These are phyloP conservation scores for Rhizopus arrhizus DNA, from an alignment of 371 early-diverging fungal genomes.

Conservation along the genomic window DNA sequence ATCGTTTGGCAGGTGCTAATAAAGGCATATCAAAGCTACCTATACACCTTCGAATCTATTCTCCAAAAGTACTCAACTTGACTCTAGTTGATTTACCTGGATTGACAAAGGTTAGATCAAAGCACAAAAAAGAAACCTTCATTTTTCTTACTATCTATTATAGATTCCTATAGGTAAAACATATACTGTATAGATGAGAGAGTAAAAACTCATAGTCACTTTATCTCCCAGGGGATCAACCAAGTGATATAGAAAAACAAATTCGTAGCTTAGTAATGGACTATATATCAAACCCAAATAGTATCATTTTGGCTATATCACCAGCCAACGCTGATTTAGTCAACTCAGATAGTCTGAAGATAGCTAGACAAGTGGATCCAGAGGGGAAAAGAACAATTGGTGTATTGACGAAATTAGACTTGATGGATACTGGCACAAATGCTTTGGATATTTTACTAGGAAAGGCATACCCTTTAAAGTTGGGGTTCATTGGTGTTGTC, in stretches of 20 bases:
- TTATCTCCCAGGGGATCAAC: conserved; percentile 75
- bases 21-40: conserved; percentile 84
- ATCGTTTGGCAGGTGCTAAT: conserved; percentile 81
- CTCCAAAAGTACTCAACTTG: conserved; percentile 81
- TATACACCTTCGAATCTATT: conserved; percentile 86
- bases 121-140: background rate
- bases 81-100: conserved; percentile 95
- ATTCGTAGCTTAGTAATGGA: conserved; percentile 80
- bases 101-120: conserved; percentile 71
- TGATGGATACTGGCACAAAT: conserved; percentile 94
- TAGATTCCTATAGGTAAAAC: conserved; percentile 17
- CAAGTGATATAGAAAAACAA: conserved; percentile 86
- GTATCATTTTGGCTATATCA: conserved; percentile 91
- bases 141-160: background rate
- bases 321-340: conserved; percentile 91
- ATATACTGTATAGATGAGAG: background rate
- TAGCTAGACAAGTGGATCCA: conserved; percentile 91
- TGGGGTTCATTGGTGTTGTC: conserved; percentile 90
- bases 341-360: conserved; percentile 92
- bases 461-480: conserved; percentile 73
- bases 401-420: conserved; percentile 90
- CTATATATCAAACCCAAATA: conserved; percentile 86
- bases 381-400: conserved; percentile 85
- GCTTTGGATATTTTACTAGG: conserved; percentile 85
- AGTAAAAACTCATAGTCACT: conserved; percentile 16